Evolutionary conservation across 2,329 filamentous ascomycete species (phyloP).

Genomic region (Alternaria atra): DNA sequence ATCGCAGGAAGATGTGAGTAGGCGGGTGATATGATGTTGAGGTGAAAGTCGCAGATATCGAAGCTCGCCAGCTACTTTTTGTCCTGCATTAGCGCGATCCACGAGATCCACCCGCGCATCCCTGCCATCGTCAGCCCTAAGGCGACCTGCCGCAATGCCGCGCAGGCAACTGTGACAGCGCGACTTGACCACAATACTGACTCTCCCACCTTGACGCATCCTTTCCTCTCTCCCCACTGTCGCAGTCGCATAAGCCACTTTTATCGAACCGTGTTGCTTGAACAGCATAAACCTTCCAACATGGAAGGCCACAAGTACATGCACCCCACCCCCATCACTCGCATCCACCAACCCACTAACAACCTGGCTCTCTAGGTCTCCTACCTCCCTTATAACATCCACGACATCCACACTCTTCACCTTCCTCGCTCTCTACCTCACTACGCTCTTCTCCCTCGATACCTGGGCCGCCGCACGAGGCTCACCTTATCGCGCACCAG

Average conservation of each 20-base stretch:
- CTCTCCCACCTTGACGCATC: not conserved
- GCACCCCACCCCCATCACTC: not conserved
- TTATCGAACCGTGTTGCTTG: accelerated
- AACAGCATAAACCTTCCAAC: not conserved
- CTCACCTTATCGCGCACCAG: conserved; percentile 43
- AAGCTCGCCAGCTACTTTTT: conserved; percentile 4
- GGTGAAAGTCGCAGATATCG: conserved; percentile 1
- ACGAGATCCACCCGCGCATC: conserved; percentile 10
- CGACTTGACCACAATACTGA: not conserved
- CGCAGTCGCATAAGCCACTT: not conserved
- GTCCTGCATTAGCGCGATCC: conserved; percentile 29
- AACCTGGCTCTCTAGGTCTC: not conserved
- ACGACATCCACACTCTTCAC: conserved; percentile 34
- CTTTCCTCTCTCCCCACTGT: not conserved
- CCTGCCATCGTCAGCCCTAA: conserved; percentile 9
- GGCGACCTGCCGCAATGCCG: not conserved
- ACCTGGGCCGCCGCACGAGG: conserved; percentile 46
- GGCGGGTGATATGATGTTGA: not conserved
- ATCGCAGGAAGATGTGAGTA: not conserved
- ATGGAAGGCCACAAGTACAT: conserved; percentile 17
- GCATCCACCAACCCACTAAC: conserved; percentile 6
- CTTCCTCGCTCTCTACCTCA: conserved; percentile 52
- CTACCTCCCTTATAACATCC: conserved; percentile 15
- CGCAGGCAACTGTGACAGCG: not conserved
- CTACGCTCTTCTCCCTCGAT: conserved; percentile 52